A percentile compares a stretch with the other conserved stretches of the same genome.
Evolutionary conservation across 2,329 filamentous ascomycete genomes (phyloP).

Genomic region (Fusarium azukiicola): DNA sequence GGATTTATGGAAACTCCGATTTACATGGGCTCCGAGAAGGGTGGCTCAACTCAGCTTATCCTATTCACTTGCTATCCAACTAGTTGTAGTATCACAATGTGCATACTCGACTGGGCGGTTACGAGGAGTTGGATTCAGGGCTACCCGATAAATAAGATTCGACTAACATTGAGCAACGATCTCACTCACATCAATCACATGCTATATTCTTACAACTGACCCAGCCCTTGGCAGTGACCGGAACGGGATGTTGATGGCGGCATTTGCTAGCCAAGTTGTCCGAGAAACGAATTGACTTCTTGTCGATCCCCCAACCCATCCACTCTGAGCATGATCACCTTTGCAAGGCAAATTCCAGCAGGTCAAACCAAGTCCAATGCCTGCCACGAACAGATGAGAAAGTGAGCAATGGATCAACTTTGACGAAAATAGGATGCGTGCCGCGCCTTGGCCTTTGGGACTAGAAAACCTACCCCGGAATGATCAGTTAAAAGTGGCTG

Average conservation of each 20-base stretch:
- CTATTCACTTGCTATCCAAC: background rate
- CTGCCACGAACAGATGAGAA: too few species aligned
- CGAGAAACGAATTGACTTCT: background rate
- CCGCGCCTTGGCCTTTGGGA: background rate
- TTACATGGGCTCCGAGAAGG: background rate
- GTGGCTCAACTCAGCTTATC: background rate
- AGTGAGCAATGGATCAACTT: too few species aligned
- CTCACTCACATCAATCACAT: background rate
- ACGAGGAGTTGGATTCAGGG: too few species aligned
- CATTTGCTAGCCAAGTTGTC: background rate
- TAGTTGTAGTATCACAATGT: too few species aligned
- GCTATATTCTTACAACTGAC: background rate
- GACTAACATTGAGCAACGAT: too few species aligned
- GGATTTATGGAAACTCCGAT: conserved; percentile 9
- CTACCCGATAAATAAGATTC: too few species aligned
- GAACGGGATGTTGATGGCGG: background rate
- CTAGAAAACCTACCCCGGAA: background rate
- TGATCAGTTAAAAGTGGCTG: background rate
- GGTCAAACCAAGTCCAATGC: too few species aligned
- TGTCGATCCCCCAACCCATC: background rate
- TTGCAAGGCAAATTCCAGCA: too few species aligned
- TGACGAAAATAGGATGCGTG: background rate
- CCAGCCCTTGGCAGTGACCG: background rate
- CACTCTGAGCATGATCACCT: too few species aligned
- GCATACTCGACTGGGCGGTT: too few species aligned